These are phyloP conservation scores for Mrakia gelida DNA, from an alignment of 768 basidiomycete species.

Conservation along the genomic window DNA sequence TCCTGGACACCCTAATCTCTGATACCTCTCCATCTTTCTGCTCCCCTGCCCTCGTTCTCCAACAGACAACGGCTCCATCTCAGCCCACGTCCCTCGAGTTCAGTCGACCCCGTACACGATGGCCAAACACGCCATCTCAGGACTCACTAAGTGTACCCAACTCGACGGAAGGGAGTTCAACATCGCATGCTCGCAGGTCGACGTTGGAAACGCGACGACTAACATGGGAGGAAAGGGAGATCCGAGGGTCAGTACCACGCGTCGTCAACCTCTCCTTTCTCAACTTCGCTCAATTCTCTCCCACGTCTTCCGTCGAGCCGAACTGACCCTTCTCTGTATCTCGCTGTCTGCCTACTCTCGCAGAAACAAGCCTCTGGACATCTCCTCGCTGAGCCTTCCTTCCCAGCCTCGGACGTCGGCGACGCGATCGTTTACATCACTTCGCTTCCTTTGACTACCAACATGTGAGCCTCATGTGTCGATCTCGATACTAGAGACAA, in stretches of 20 bases:
- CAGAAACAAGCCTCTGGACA: conserved; percentile 18
- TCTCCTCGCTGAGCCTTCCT: conserved; percentile 47
- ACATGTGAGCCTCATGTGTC: not conserved
- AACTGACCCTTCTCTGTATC: too few species aligned
- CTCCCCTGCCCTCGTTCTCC: not conserved
- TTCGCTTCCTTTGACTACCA: not conserved
- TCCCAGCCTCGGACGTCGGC: conserved; percentile 69
- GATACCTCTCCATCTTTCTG: not conserved
- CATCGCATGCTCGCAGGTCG: conserved; percentile 77
- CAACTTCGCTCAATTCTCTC: not conserved
- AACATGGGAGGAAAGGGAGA: conserved; percentile 11
- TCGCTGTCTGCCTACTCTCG: not conserved
- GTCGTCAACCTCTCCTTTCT: not conserved
- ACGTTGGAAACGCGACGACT: conserved; percentile 56
- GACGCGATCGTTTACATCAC: conserved; percentile 59
- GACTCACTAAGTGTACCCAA: conserved; percentile 68
- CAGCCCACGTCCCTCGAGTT: conserved; percentile 66
- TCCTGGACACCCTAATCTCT: too few species aligned
- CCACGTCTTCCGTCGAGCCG: conserved; percentile 44
- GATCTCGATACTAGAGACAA: accelerated
- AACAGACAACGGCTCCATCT: conserved; percentile 62
- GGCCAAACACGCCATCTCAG: conserved; percentile 74
- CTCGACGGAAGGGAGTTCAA: conserved; percentile 69
- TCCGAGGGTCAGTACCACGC: not conserved
- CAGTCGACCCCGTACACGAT: conserved; percentile 58